Evolutionary conservation across 2,329 filamentous ascomycete species (phyloP), one percentile per base, ranked within the genome.

Genomic region (Aaosphaeria pasadenensis): DNA sequence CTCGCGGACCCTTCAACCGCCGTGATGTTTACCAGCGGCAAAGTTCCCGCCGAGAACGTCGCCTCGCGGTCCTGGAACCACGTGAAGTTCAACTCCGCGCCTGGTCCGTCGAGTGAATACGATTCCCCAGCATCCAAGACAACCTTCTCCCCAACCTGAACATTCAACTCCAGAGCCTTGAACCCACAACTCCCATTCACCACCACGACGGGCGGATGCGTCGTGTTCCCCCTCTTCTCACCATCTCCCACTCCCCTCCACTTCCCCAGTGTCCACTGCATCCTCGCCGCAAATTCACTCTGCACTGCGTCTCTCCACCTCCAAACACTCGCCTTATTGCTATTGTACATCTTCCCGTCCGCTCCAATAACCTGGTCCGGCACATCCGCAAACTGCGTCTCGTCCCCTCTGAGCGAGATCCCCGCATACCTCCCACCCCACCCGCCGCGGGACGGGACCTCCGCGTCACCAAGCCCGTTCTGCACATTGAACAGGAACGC

Each of bases 281-380:
- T 75, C 28, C 61, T 62, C 40, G 64, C 76, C 9, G 62, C 75
- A 58, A 72, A 77, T 44, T 77, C 74, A 38, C 70, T 66, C 59
- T 77, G 74, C 45, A 70, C 77, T 1, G 74, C 72, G 41, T 71
- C 60, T 5, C 74, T 55, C 76, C 74, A 78, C 7, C 75, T 60
- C 74, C 76, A 78, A 11, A 78, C 71, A 1, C 72, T 75, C 3
- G 74, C 74, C 13, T 75, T 66, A 43, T 71, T 74, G 31, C 62
- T 67, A 5, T 59, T 58, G 42, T 55, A 62, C 1, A 52, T 61
- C 29, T 53, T 32, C 17, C 60, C 58, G 39, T 62, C 60, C 32
- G 53, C 46, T 4, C 64, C 63, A 4, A 60, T 43, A 3, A 66
- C 63, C 17, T 42, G 43, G 36, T 69, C 64, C 1, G 47, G 49